Base-by-base conservation (phyloP, 78 protist species). In the slime mould (Dictyostelium discoideum) region DNA sequence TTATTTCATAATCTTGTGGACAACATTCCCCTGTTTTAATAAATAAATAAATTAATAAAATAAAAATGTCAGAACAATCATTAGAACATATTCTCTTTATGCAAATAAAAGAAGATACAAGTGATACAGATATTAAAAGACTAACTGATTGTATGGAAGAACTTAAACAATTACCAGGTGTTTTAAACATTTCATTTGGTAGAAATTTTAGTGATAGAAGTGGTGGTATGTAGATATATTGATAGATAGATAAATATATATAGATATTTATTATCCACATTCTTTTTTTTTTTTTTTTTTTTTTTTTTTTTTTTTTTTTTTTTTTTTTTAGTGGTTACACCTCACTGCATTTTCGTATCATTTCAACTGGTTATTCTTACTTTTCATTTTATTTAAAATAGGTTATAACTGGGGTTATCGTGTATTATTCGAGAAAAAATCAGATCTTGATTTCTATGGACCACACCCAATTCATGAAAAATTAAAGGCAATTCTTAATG, bases 351-450 rank as follows among this genome's bases (percentile, higher is more conserved):
- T n/a, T n/a, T n/a, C n/a, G n/a, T n/a, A n/a, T n/a, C n/a, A n/a
- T n/a, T n/a, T n/a, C n/a, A n/a, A n/a, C n/a, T n/a, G n/a, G n/a
- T n/a, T 63, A 60, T 9, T 72, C 16, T 72, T 50, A 9, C 26
- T 46, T 10, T n/a, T 0, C 7, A 1, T 63, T 39, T n/a, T 18
- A 8, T 65, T 37, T 40, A 4, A 4, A 40, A 40, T 48, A 86
- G 93, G 87, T 50, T 90, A 82, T 32, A 90, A 90, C 44, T 90
- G 84, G 84, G 94, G 94, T 32, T 90, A 73, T 22, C 73, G 88
- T 81, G 94, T 90, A 20, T 73, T 90, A 50, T 72, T 90, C 3
- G 72, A 85, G 26, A 60, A 40, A 7, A 26, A 20, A 72, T 42
- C 77, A 46, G 84, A 40, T 50, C 60, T 90, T 7, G 82, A 26